A percentile compares a stretch with the other conserved stretches of the same genome.
Evolutionary conservation across 163 green algal species (phyloP).

Genomic region (Scenedesmus sp.): DNA sequence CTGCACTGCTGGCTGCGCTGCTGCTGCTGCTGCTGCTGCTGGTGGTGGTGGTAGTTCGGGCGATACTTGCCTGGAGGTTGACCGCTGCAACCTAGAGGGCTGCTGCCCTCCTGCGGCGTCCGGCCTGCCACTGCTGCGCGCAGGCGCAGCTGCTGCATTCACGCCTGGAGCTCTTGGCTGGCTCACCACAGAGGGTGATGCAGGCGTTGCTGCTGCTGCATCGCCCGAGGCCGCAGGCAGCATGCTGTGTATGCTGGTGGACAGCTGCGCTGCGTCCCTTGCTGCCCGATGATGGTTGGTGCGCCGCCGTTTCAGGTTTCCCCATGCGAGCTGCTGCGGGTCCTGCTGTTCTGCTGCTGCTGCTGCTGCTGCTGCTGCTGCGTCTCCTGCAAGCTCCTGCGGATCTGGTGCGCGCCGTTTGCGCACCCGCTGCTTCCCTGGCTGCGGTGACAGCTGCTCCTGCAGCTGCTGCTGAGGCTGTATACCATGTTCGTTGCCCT

Average conservation of each 20-base stretch:
- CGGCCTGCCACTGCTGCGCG: not conserved
- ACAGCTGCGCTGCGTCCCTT: not conserved
- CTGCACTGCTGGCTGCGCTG: not conserved
- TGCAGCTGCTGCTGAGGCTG: not conserved
- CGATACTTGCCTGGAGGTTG: not conserved
- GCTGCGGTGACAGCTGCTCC: not conserved
- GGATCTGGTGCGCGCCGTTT: conserved; percentile 24
- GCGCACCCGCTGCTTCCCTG: conserved; percentile 1
- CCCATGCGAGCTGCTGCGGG: not conserved
- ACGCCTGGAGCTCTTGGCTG: conserved; percentile 2
- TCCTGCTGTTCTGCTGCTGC: conserved; percentile 1
- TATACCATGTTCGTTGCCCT: not conserved
- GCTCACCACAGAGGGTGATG: conserved; percentile 30
- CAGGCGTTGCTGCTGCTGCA: not conserved
- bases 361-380: not conserved
- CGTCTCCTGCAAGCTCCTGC: not conserved
- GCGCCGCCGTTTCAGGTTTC: conserved; percentile 13
- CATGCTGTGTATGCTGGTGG: conserved; percentile 38
- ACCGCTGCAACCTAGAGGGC: conserved; percentile 1
- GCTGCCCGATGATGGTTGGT: not conserved
- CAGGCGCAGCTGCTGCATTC: not conserved
- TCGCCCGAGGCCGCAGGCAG: not conserved
- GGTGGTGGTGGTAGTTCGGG: not conserved
- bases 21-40: conserved; percentile 36
- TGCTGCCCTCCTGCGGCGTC: not conserved